Evolutionary conservation across 1,284 basidiomycete species (phyloP).

Genomic region (Earliella scabrosa): DNA sequence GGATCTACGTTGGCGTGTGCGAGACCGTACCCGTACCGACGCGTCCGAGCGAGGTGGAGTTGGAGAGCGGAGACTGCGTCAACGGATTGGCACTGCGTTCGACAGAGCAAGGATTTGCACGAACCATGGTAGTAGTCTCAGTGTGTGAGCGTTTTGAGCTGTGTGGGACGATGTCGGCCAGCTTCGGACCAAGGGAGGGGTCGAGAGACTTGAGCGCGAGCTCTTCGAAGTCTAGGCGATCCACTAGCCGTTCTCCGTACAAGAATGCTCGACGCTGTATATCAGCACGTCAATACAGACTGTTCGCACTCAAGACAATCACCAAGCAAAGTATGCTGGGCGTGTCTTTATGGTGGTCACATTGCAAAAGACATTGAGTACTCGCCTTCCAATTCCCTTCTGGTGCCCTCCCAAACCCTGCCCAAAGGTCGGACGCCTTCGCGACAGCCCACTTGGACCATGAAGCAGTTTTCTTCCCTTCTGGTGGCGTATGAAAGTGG

Average conservation of each 20-base stretch:
- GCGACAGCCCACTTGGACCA: conserved; percentile 46
- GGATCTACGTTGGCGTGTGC: conserved; percentile 49
- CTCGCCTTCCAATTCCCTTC: conserved; percentile 72
- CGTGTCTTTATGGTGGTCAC: too few relatives aligned
- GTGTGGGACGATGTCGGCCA: conserved; percentile 28
- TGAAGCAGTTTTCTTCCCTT: conserved; percentile 22
- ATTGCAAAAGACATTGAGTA: neutral
- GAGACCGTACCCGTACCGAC: neutral
- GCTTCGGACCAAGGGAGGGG: conserved; percentile 61
- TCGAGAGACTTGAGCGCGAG: conserved; percentile 71
- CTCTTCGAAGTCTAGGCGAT: conserved; percentile 79
- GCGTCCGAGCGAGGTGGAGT: neutral
- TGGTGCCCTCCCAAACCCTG: conserved; percentile 63
- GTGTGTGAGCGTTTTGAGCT: conserved; percentile 14
- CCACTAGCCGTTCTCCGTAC: conserved; percentile 66
- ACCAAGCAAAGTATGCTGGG: too few relatives aligned
- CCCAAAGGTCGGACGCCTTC: conserved; percentile 63
- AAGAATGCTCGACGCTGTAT: conserved; percentile 59
- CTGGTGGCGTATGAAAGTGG: conserved; percentile 45
- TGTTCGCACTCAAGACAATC: neutral
- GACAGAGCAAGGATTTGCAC: conserved; percentile 2
- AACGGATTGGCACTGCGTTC: conserved; percentile 23
- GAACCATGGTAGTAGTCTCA: conserved; percentile 23
- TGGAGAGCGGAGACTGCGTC: conserved; percentile 13
- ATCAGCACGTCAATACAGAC: neutral